Base-by-base conservation (phyloP, 2,329 filamentous ascomycete genomes). In the Penicillium sp. region DNA sequence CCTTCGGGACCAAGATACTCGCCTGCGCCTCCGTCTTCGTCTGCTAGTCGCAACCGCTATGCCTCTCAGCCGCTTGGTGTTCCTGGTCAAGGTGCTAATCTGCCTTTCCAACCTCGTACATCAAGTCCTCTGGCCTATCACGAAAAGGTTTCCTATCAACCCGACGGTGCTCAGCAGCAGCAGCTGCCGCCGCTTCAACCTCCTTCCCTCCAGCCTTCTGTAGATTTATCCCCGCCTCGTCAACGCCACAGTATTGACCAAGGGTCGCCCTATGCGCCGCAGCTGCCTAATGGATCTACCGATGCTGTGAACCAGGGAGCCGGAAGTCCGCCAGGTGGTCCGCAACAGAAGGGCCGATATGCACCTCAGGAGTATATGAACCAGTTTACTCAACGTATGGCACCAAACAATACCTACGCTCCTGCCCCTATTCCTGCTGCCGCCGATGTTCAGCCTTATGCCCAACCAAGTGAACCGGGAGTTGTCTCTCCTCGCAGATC, bases 71-170 rank as follows among this genome's bases (percentile, higher is more conserved):
- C 70, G 16, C 54, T 70, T 31, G 61, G 58, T 48, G 62, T 68
- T 22, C 66, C 68, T 48, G 62, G 68, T 4, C 66, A 68, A 37
- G 58, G 33, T 41, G 14, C 60, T 11, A 60, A 59, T 31, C 76
- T 85, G 58, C 78, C 82, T 4, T 87, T 86, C 69, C 82, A 85
- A 43, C 85, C 85, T 19, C 79, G 85, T 55, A 87, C 84, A 7
- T 87, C 85, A n/a, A 87, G 85, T 69, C 85, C 85, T 16, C 75
- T 88, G 16, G 85, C 85, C 31, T 80, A 82, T 49, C 82, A 79
- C 53, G 73, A 75, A 48, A 75, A 73, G 53, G 61, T 63, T 31
- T 72, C 70, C 7, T 73, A 74, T 50, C 70, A 70, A 43, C 63
- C 67, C 1, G 63, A 68, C 27, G 63, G 63, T 2, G n/a, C 19